Evolutionary conservation across 805 yeast genomes (phyloP), one percentile per base, ranked within the genome.

Genomic region (Zygoascus biomembranicola): DNA sequence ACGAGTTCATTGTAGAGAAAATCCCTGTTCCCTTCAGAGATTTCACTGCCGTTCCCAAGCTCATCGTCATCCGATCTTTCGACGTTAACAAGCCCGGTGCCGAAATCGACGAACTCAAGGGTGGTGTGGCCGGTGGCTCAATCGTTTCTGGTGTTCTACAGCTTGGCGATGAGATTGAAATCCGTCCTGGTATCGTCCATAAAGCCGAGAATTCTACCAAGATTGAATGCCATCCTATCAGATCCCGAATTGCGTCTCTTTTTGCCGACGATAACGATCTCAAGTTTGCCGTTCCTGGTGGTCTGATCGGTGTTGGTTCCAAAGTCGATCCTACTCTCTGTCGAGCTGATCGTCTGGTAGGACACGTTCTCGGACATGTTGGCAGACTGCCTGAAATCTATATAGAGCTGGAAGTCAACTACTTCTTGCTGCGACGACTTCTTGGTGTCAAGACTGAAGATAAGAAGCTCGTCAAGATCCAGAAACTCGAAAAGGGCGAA

Each of bases 121-220:
- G 99, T 67, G 99, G 99, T 83, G 98, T 94, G 69, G 99, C 99
- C 47, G 99, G 99, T 78, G 99, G 99, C 63, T 89, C 97, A 52
- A 92, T 94, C 65, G 79, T 94, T 68, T 89, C 84, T 56, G 99
- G 99, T 80, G 99, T 94, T 49, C 88, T 94, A 77, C 85, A 87
- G 70, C 78, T 94, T 59, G 98, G 97, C 58, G 99, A 94, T 69
- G 98, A 94, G 77, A 92, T 94, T 67, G 99, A 94, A 77, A 90
- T 94, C 68, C 82, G 99, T 73, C 99, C 99, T 54, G 99, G 99
- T 79, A 90, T 94, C 61, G 98, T 94, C 57, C 90, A 97, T 60
- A 94, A 90, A 71, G 95, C 88, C 65, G 81, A 79, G 59, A 81
- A 81, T 58, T 78, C 78, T 61, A 82, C 84, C 60, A 87, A 86